A percentile compares a stretch with the other conserved stretches of the same genome.
These are phyloP conservation scores for Terana coerulea DNA, from an alignment of 768 basidiomycete species.

Conservation along the genomic window DNA sequence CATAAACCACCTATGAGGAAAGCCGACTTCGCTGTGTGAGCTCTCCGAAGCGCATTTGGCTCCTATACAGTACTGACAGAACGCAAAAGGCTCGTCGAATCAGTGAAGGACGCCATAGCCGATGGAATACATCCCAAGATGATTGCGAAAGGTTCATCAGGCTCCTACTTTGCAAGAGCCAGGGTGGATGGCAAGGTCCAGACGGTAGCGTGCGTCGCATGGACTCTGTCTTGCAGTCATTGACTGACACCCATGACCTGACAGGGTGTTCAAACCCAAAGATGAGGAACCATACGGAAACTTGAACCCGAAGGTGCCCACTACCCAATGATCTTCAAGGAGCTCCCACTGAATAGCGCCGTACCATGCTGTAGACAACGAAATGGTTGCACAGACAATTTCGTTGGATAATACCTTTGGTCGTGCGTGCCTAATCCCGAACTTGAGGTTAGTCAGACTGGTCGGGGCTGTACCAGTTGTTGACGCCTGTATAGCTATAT, in stretches of 20 bases:
- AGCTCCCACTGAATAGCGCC: too few relatives aligned
- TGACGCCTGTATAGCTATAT: slow-evolving; percentile 56
- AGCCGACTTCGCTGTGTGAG: slow-evolving; percentile 67
- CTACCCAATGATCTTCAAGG: not conserved
- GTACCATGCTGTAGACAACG: slow-evolving; percentile 53
- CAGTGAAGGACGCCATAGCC: slow-evolving; percentile 63
- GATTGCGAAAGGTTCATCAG: slow-evolving; percentile 86
- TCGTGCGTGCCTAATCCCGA: slow-evolving; percentile 83
- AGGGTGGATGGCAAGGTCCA: slow-evolving; percentile 74
- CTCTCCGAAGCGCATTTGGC: slow-evolving; percentile 6
- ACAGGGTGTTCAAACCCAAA: slow-evolving; percentile 88
- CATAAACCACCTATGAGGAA: slow-evolving; percentile 75
- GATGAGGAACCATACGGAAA: slow-evolving; percentile 88
- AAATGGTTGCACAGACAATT: slow-evolving; percentile 91
- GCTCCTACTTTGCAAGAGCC: slow-evolving; percentile 88
- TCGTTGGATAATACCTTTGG: slow-evolving; percentile 88
- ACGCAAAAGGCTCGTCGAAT: slow-evolving; percentile 50
- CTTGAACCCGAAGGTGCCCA: slow-evolving; percentile 74
- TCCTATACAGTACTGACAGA: slow-evolving; percentile 6
- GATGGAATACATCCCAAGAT: slow-evolving; percentile 88
- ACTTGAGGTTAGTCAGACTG: slow-evolving; percentile 56
- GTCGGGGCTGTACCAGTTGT: not conserved
- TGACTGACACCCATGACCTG: too few relatives aligned
- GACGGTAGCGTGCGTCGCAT: slow-evolving; percentile 66
- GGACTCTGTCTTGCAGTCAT: not conserved